Evolutionary conservation across 1,284 basidiomycete genomes (phyloP).

Genomic region (Rhodotorula sp.): DNA sequence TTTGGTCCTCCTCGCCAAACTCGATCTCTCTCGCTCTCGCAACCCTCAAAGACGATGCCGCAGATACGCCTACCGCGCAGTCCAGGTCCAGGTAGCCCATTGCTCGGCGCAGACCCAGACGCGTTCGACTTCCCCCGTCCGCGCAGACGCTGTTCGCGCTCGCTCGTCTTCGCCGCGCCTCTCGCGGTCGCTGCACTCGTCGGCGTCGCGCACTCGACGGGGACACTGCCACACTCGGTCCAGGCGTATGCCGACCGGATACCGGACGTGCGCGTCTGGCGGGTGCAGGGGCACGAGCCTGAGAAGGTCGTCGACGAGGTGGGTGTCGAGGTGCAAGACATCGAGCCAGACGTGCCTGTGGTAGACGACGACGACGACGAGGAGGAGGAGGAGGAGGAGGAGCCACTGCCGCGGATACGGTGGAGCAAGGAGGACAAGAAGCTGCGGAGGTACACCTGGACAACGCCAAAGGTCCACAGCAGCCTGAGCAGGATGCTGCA

Average conservation of each 20-base stretch:
- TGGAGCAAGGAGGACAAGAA: conserved; percentile 24
- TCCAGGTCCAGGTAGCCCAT: not conserved
- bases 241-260: not conserved
- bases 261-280: not conserved
- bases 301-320: not conserved
- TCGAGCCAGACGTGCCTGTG: not conserved
- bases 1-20: no score
- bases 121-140: not conserved
- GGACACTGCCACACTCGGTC: not conserved
- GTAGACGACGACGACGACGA: not conserved
- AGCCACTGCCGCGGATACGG: not conserved
- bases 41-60: not conserved
- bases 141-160: not conserved
- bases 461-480: conserved; percentile 13
- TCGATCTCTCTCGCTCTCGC: not conserved
- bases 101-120: not conserved
- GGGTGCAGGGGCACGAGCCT: not conserved
- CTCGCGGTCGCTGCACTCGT: not conserved
- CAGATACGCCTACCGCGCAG: not conserved
- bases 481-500: conserved; percentile 13
- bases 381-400: not conserved
- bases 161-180: not conserved
- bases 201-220: not conserved
- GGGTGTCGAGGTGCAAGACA: not conserved
- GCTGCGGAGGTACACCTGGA: conserved; percentile 27